A percentile compares a stretch with the other conserved stretches of the same genome.
Evolutionary conservation across 2,329 filamentous ascomycete species (phyloP).

Genomic region (Phyllosticta ampelicida): DNA sequence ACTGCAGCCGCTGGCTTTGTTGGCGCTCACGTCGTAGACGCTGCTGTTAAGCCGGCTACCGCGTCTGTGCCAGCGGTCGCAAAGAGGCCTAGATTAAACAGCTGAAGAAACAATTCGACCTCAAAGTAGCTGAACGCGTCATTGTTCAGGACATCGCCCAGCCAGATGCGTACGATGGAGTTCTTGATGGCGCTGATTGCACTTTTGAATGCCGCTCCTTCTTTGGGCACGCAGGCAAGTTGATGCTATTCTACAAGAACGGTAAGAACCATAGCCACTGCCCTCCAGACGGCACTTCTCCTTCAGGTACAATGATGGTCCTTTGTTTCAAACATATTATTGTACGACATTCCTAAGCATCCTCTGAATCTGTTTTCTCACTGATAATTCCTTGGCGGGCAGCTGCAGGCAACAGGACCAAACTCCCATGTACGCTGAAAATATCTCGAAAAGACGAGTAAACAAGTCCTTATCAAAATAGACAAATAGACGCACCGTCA

Average conservation of each 20-base stretch:
- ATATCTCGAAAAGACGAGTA: not conserved
- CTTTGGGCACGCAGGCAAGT: slow-evolving; percentile 14
- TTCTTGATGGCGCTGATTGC: slow-evolving; percentile 17
- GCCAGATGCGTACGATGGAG: slow-evolving; percentile 12
- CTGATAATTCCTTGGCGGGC: not conserved
- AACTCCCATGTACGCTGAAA: not conserved
- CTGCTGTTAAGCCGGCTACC: slow-evolving; percentile 10
- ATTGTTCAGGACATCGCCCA: slow-evolving; percentile 13
- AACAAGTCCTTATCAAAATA: not conserved
- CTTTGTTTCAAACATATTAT: not conserved
- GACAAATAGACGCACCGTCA: no score
- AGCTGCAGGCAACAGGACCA: not conserved
- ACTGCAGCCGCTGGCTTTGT: slow-evolving; percentile 10
- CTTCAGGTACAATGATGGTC: not conserved
- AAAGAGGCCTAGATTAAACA: slow-evolving; percentile 12
- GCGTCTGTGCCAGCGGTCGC: slow-evolving; percentile 8
- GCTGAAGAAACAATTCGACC: slow-evolving; percentile 11
- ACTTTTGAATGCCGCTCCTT: slow-evolving; percentile 22
- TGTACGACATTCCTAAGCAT: not conserved
- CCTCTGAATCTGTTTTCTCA: not conserved
- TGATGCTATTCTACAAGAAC: not conserved
- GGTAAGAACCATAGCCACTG: not conserved
- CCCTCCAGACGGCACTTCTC: no score
- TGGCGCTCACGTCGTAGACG: slow-evolving; percentile 6
- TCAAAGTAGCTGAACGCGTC: slow-evolving; percentile 12